These are phyloP conservation scores for Xylaria palmicola DNA, from an alignment of 495 filamentous ascomycete genomes.

Conservation along the genomic window DNA sequence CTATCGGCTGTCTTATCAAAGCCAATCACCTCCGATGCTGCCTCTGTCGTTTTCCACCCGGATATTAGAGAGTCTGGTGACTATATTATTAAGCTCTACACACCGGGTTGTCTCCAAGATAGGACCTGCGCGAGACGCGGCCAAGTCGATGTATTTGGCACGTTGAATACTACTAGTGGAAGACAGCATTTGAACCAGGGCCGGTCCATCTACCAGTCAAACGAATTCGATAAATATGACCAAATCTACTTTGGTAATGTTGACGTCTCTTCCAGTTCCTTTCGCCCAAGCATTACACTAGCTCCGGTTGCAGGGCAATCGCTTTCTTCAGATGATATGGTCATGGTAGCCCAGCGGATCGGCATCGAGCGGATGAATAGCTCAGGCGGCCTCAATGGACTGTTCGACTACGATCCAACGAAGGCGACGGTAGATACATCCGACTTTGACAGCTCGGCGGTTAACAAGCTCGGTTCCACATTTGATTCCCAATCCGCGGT, in stretches of 20 bases:
- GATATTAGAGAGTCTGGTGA: slow-evolving; percentile 87
- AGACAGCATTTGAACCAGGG: slow-evolving; percentile 45
- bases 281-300: slow-evolving; percentile 80
- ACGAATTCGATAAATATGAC: slow-evolving; percentile 92
- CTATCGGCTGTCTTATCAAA: slow-evolving; percentile 63
- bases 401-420: slow-evolving; percentile 85
- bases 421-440: slow-evolving; percentile 54
- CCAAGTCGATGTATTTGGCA: slow-evolving; percentile 74
- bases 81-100: slow-evolving; percentile 85
- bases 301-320: slow-evolving; percentile 57
- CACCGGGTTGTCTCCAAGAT: slow-evolving; percentile 84
- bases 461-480: slow-evolving; percentile 69
- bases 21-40: slow-evolving; percentile 51
- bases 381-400: slow-evolving; percentile 75
- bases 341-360: slow-evolving; percentile 82
- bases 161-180: slow-evolving; percentile 52
- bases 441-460: slow-evolving; percentile 67
- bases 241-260: slow-evolving; percentile 81
- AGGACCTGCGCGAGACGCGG: slow-evolving; percentile 73
- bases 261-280: slow-evolving; percentile 69
- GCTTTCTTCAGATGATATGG: slow-evolving; percentile 50
- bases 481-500: slow-evolving; percentile 66
- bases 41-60: slow-evolving; percentile 75
- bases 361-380: slow-evolving; percentile 70
- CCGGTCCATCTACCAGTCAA: slow-evolving; percentile 76